Base-by-base conservation (phyloP, 2,329 filamentous ascomycete genomes). In the Amauroascus verrucosus region DNA sequence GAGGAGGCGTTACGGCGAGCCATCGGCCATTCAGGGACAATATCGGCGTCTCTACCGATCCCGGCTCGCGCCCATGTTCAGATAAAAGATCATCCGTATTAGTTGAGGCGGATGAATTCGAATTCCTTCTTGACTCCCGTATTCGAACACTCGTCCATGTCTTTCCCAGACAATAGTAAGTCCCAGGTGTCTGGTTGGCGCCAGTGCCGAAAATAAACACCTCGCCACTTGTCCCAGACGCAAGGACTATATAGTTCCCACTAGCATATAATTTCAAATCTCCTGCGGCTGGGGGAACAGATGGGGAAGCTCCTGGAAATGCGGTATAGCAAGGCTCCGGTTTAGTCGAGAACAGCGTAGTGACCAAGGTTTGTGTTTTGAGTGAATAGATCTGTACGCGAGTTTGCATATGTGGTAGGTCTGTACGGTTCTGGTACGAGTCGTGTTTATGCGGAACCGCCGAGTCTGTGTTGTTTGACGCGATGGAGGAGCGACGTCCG, bases 331-430 rank as follows among this genome's bases (percentile, higher is more conserved):
- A 86, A 68, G 45, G 80, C 72, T 51, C 81, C 73, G 64, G 81
- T 75, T 48, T 86, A 79, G 84, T 82, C 61, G 83, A 79, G 56
- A 94, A 83, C 7, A 97, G 73, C 0, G 86, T 85, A 24, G 83
- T 79, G 52, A 96, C 70, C 53, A 81, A 79, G 57, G 80, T 77
- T 61, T 83, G 83, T n/a, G 83, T 86, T 60, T 80, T 82, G 56
- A 97, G 72, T 0, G 90, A 96, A 68, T 91, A 95, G 0, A 97
- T 75, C 61, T 96, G 88, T 5, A 95, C 88, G 0, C 85, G 84
- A 0, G 90, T 96, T 68, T 95, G 89, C 63, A 91, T 94, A 45
- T 62, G 63, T 16, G 57, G 58, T 1, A 59, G 50, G 8, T 70
- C 67, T 5, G 67, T 64, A 48, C 59, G 64, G 20, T 38, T 61